Percentiles rank a stretch among this genome's conserved stretches.
phyloP scores from a whole-genome alignment of 192 early-diverging fungal species.

The Obelidium mucronatum region DNA sequence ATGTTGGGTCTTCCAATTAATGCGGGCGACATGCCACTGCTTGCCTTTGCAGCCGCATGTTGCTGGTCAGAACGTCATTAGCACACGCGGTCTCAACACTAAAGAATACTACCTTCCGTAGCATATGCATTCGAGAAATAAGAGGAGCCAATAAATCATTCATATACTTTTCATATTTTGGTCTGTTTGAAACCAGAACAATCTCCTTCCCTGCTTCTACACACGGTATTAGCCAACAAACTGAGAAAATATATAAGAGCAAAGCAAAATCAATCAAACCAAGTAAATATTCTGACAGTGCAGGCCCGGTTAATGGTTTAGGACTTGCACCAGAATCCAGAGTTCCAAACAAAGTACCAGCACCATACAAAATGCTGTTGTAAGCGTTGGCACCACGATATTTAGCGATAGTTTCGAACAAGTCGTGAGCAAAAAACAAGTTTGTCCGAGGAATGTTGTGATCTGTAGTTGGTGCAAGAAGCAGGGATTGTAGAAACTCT shows the following conservation, averaged over 20 bases:
- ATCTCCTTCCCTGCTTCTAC: conserved; percentile 26
- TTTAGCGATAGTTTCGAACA: conserved; percentile 9
- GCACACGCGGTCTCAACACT: neutral
- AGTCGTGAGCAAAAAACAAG: conserved; percentile 8
- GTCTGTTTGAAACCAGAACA: conserved; percentile 20
- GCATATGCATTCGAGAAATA: neutral
- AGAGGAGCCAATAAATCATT: neutral
- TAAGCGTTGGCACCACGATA: neutral
- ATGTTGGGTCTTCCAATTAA: neutral
- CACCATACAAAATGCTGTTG: neutral
- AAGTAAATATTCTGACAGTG: too few species aligned
- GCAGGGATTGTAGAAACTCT: neutral
- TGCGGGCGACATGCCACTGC: conserved; percentile 11
- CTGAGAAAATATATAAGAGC: neutral
- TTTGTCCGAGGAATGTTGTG: neutral
- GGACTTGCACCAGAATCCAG: too few species aligned
- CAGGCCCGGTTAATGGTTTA: too few species aligned
- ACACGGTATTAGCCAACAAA: neutral
- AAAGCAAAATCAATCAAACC: neutral
- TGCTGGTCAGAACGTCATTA: neutral
- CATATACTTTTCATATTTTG: conserved; percentile 27
- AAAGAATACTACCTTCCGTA: neutral
- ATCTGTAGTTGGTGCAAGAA: neutral
- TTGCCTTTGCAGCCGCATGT: neutral
- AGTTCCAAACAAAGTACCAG: conserved; percentile 10